Percentiles rank a stretch among this genome's conserved stretches.
Evolutionary conservation across 352 stramenopile species (phyloP).

Genomic region (Blastocystis sp.): DNA sequence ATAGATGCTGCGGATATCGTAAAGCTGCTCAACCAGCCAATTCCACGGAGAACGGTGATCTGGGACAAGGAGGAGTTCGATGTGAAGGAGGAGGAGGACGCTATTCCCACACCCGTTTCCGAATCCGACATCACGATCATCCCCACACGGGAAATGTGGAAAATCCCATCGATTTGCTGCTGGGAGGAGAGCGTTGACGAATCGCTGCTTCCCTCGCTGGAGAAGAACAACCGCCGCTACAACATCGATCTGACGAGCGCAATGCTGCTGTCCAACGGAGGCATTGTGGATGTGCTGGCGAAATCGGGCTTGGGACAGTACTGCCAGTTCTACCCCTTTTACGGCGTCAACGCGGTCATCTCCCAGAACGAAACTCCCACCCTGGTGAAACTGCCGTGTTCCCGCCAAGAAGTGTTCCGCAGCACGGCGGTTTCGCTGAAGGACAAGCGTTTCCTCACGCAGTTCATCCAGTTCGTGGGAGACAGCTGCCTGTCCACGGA

Average conservation of each 20-base stretch:
- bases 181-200: conserved; percentile 28
- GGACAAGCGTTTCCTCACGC: conserved; percentile 56
- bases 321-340: conserved; percentile 52
- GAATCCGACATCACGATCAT: conserved; percentile 9
- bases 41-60: conserved; percentile 14
- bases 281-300: conserved; percentile 24
- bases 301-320: conserved; percentile 54
- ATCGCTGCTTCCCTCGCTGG: conserved; percentile 2
- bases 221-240: conserved; percentile 59
- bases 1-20: conserved; percentile 31
- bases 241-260: conserved; percentile 58
- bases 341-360: conserved; percentile 36
- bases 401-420: conserved; percentile 57
- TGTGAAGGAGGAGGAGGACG: conserved; percentile 49
- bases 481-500: conserved; percentile 14
- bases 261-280: conserved; percentile 52
- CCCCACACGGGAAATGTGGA: background rate
- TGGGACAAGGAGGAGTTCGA: conserved; percentile 67
- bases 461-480: conserved; percentile 67
- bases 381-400: conserved; percentile 44
- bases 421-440: conserved; percentile 61
- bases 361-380: background rate
- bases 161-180: background rate
- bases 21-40: conserved; percentile 40
- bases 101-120: conserved; percentile 19